phyloP scores from a whole-genome alignment of 148 eudicot genomes.

The Fagopyrum homotropicum region DNA sequence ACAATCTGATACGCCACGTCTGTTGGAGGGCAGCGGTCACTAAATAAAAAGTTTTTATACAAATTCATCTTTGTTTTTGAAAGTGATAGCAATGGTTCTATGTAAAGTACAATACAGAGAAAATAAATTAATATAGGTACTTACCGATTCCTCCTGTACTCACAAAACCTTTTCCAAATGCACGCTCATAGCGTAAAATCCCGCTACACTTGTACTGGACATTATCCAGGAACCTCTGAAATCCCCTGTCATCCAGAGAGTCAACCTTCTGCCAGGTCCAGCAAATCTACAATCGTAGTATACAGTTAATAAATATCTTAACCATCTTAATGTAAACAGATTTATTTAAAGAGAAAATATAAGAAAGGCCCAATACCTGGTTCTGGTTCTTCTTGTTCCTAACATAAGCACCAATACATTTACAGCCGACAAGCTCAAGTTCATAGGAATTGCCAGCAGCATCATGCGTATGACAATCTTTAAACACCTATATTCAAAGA shows the following conservation, averaged over 20 bases:
- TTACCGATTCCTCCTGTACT: conserved; percentile 98
- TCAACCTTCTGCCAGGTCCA: conserved; percentile 94
- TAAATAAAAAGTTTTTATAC: not conserved
- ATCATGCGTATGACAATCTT: conserved; percentile 59
- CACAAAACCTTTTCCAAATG: conserved; percentile 88
- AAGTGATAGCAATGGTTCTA: not conserved
- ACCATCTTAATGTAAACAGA: conserved; percentile 1
- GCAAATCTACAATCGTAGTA: conserved; percentile 60
- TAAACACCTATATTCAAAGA: conserved; percentile 50
- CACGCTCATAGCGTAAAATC: conserved; percentile 86
- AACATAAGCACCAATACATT: conserved; percentile 97
- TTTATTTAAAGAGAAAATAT: not conserved
- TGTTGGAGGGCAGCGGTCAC: not conserved
- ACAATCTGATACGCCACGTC: not conserved
- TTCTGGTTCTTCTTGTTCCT: conserved; percentile 95
- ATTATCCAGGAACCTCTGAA: conserved; percentile 85
- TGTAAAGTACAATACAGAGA: not conserved
- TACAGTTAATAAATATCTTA: not conserved
- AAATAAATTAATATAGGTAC: conserved; percentile 6
- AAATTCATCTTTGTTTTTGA: not conserved
- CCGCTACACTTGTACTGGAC: conserved; percentile 85
- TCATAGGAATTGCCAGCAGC: conserved; percentile 68
- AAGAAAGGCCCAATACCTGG: conserved; percentile 46
- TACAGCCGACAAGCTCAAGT: conserved; percentile 76
- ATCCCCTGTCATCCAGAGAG: conserved; percentile 71